Base-by-base conservation (phyloP, 192 early-diverging fungal species). In the Coemansia sp. region DNA sequence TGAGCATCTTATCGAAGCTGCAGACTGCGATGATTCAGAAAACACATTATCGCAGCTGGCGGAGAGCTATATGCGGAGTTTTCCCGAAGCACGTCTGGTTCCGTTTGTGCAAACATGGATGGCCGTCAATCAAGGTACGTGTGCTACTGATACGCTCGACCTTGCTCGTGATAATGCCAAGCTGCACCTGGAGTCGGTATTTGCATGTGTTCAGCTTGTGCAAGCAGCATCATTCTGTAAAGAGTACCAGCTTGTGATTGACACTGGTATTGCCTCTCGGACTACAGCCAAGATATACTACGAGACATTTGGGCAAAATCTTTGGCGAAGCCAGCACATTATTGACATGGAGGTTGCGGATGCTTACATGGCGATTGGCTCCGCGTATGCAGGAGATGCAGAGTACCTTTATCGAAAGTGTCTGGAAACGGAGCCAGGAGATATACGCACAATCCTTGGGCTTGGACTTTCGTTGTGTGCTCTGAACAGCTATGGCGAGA, bases 341-440 rank as follows among this genome's bases (percentile, higher is more conserved):
- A 72, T 90, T 42, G 87, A 91, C 46, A 35, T 86, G 26, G 79
- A 81, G 37, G 83, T 88, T 59, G 90, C 87, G 0, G 74, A 81
- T 55, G 87, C 88, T 31, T 88, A 87, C 60, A 63, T 85, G 26
- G 76, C 74, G 23, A 70, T 91, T 21, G 86, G 87, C 28, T 16
- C 67, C 2, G 88, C 86, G 59, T 78, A 88, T 10, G 70, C 83
- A 12, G 63, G 74, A 3, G 86, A 85, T 49, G 87, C 89, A 7
- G 75, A 84, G 29, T 58, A 61, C 2, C 64, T 87, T 2, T 92
- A 87, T 58, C 77, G 84, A 7, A 71, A 74, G 25, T 83, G 89
- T 23, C 55, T 90, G 23, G 68, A 74, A 16, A 57, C 61, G 15
- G 75, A 75, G 12, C 60, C 74, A 2, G 69, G 83, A 12, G 74